Evolutionary conservation across 371 early-diverging fungal genomes (phyloP), one percentile per base, ranked within the genome.

Genomic region (Massospora cicadina): DNA sequence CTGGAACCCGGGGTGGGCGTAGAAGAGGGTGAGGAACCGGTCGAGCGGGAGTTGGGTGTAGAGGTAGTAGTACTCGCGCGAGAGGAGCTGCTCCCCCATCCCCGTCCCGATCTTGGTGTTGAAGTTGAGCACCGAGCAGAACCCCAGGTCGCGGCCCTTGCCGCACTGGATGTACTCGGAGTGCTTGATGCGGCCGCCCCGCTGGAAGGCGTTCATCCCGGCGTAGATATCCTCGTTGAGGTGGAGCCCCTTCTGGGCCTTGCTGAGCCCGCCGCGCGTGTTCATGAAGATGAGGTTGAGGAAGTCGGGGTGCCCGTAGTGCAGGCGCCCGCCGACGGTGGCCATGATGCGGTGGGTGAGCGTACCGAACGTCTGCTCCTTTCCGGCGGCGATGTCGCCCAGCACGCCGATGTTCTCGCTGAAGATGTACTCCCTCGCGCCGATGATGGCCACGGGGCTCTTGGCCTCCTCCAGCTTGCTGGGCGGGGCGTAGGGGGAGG

Each of bases 161-260:
- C 93, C 91, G 69, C 90, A 89, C 71, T 93, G 91, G 68, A 84
- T 85, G 74, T 92, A 93, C 71, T 93, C 93, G 0, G 88, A 83
- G 71, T 92, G 93, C 72, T 87, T 90, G 78, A 91, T 92, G 17
- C 86, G 75, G 0, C 91, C 91, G 30, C 92, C 92, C 13, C 93
- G 79, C 54, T 77, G 79, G 68, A 90, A 82, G 7, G 91, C 90
- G 67, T 81, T 88, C 88, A 93, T 90, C 62, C 93, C 92, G 2
- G 91, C 91, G 66, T 86, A 92, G 66, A 93, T 91, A 71, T 93
- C 93, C 72, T 93, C 93, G 70, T 92, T 93, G 65, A 93, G 77
- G 65, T 90, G 90, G 53, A 93, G 77, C 26, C 91, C 91, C 71
- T 89, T 90, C 69, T 91, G 93, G 2, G 89, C 93, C 71, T 93